Evolutionary conservation across 441 rosid species (phyloP).

Genomic region (Viola pubescens): DNA sequence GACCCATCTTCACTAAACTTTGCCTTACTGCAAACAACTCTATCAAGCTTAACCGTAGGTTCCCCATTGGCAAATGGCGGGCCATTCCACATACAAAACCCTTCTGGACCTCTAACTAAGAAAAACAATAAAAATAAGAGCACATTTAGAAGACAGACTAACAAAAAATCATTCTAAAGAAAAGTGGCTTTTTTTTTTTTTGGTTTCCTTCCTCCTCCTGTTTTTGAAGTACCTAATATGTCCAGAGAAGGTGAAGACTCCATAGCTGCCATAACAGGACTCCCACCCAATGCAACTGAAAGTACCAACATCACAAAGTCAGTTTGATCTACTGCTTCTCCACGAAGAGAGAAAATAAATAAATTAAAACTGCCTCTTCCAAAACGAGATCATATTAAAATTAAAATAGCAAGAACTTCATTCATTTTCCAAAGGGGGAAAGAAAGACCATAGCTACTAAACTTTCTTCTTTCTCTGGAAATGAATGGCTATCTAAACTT

Average conservation of each 20-base stretch:
- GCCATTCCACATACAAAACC: constrained; percentile 70
- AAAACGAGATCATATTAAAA: too few species aligned
- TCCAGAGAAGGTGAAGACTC: constrained; percentile 45
- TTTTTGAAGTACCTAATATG: constrained; percentile 45
- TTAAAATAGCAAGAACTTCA: too few species aligned
- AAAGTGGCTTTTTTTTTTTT: background rate
- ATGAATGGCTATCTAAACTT: too few species aligned
- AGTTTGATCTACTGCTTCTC: background rate
- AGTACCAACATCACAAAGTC: constrained; percentile 6
- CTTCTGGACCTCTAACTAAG: constrained; percentile 68
- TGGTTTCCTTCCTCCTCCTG: background rate
- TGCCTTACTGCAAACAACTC: constrained; percentile 50
- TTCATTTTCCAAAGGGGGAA: too few species aligned
- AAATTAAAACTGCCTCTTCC: too few species aligned
- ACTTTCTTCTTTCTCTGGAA: too few species aligned
- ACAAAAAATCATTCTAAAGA: constrained; percentile 2
- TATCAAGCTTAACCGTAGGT: constrained; percentile 52
- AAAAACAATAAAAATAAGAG: background rate
- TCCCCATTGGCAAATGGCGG: constrained; percentile 63
- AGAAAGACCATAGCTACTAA: too few species aligned
- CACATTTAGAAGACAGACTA: constrained; percentile 6
- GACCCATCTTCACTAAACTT: constrained; percentile 72
- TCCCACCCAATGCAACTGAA: background rate
- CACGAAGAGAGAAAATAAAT: background rate
- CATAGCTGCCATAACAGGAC: constrained; percentile 26